Evolutionary conservation across 805 yeast species (phyloP).

Genomic region (Grigorovia jiainica): DNA sequence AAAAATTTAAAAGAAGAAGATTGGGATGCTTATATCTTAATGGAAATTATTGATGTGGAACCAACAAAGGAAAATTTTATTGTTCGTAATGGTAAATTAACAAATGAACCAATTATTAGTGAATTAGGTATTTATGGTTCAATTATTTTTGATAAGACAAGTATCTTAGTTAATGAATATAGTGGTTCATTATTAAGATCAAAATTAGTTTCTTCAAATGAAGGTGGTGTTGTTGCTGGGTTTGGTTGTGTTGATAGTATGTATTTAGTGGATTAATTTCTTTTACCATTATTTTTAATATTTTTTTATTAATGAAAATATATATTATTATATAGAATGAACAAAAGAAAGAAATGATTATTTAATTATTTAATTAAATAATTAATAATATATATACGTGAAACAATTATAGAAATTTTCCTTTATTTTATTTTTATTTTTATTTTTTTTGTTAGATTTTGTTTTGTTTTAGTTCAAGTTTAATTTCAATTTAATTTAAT

Average conservation of each 20-base stretch:
- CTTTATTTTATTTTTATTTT: too few relatives aligned
- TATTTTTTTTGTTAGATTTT: too few relatives aligned
- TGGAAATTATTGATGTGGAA: slow-evolving; percentile 80
- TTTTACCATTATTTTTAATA: too few relatives aligned
- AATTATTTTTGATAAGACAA: slow-evolving; percentile 59
- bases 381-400: too few relatives aligned
- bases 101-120: slow-evolving; percentile 68
- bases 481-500: background rate
- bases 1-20: slow-evolving; percentile 48
- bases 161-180: slow-evolving; percentile 50
- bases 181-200: slow-evolving; percentile 87
- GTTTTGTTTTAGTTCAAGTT: background rate
- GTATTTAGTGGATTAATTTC: slow-evolving; percentile 11
- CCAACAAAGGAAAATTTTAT: slow-evolving; percentile 60
- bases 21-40: slow-evolving; percentile 86
- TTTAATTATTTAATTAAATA: too few relatives aligned
- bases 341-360: too few relatives aligned
- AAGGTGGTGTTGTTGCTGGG: slow-evolving; percentile 99
- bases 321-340: background rate
- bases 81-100: slow-evolving; percentile 52
- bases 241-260: slow-evolving; percentile 93
- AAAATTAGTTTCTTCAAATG: slow-evolving; percentile 77
- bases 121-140: slow-evolving; percentile 91
- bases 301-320: background rate
- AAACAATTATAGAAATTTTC: too few relatives aligned